These are phyloP conservation scores for Galeopsis tetrahit DNA, from an alignment of 257 asterid genomes.

Conservation along the genomic window DNA sequence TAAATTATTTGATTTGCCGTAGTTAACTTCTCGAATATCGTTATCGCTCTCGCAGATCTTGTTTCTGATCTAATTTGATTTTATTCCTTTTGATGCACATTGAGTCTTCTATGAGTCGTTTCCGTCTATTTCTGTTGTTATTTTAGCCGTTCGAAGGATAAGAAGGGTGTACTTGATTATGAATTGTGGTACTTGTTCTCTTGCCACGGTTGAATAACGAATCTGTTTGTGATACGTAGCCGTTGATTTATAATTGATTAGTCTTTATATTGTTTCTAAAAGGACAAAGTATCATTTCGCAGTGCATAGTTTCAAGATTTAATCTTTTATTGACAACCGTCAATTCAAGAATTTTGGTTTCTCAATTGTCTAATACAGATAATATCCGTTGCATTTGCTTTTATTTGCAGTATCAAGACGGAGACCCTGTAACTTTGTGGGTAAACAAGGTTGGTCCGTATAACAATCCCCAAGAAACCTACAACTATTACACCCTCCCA, in stretches of 20 bases:
- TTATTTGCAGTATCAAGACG: slow-evolving; percentile 60
- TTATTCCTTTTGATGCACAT: slow-evolving; percentile 6
- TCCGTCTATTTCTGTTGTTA: background rate
- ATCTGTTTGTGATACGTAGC: slow-evolving; percentile 6
- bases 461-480: slow-evolving; percentile 84
- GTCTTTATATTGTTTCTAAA: background rate
- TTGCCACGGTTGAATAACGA: background rate
- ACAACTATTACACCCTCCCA: slow-evolving; percentile 77
- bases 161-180: background rate
- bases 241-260: background rate
- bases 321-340: background rate
- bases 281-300: background rate
- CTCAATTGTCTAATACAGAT: slow-evolving; percentile 13
- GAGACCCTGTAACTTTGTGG: slow-evolving; percentile 66
- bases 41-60: slow-evolving; percentile 28
- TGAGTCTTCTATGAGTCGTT: background rate
- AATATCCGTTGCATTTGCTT: slow-evolving; percentile 25
- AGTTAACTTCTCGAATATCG: slow-evolving; percentile 19
- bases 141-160: background rate
- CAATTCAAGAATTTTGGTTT: slow-evolving; percentile 16
- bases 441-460: slow-evolving; percentile 81
- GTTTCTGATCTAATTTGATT: slow-evolving; percentile 29
- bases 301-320: slow-evolving; percentile 25
- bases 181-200: slow-evolving; percentile 11
- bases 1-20: slow-evolving; percentile 26